A percentile compares a stretch with the other conserved stretches of the same genome.
phyloP scores from a whole-genome alignment of 352 stramenopile species.

The Blastocystis sp. region DNA sequence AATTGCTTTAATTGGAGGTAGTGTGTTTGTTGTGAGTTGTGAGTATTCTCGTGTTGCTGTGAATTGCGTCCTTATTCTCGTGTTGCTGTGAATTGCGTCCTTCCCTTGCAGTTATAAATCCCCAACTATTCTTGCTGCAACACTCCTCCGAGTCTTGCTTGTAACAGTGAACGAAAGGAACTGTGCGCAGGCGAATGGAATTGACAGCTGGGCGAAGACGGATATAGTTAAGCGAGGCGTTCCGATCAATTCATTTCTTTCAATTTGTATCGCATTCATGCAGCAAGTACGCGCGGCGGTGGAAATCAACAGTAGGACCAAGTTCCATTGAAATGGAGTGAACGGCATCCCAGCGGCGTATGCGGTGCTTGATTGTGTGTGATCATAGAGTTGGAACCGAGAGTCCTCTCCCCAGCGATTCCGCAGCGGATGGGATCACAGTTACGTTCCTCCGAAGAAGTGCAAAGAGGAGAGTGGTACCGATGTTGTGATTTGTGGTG shows the following conservation, averaged over 20 bases:
- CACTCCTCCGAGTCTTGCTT: too few relatives aligned
- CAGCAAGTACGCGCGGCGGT: neutral
- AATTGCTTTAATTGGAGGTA: neutral
- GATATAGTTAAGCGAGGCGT: neutral
- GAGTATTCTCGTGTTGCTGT: too few relatives aligned
- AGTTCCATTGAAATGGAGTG: constrained; percentile 4
- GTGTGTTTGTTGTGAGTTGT: neutral
- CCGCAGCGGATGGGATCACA: constrained; percentile 72
- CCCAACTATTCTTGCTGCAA: too few relatives aligned
- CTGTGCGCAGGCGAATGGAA: too few relatives aligned
- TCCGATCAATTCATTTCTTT: neutral
- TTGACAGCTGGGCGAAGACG: neutral
- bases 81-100: too few relatives aligned
- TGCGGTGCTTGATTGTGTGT: neutral
- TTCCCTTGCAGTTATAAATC: too few relatives aligned
- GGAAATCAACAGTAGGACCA: neutral
- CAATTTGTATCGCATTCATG: neutral
- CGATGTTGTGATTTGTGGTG: neutral
- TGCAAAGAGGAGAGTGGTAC: constrained; percentile 49
- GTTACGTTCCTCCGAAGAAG: constrained; percentile 65
- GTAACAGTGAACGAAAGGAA: too few relatives aligned
- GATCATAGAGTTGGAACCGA: constrained; percentile 2
- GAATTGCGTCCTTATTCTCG: too few relatives aligned
- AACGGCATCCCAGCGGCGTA: constrained; percentile 39
- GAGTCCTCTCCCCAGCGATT: constrained; percentile 45